Conservation (phyloP, 306 rosid species). For the Begonia peltatifolia region DNA sequence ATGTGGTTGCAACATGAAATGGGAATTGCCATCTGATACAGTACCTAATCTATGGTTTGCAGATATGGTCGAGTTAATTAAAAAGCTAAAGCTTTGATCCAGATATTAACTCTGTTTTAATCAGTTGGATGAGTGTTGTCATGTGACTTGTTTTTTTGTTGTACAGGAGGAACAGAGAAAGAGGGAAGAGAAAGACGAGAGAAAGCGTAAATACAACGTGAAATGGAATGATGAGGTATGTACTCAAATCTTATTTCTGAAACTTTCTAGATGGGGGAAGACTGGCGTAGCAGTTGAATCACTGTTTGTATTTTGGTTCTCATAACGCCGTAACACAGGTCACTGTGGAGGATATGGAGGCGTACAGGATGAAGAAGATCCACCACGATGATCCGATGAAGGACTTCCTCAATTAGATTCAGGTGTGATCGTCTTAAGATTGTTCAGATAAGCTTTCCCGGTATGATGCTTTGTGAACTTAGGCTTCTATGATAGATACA, state of each 20-base stretch:
- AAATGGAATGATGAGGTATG: constrained; percentile 41
- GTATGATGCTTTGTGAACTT: too few species aligned
- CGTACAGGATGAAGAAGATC: constrained; percentile 33
- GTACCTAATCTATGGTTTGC: too few species aligned
- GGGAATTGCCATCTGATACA: too few species aligned
- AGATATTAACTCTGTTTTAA: too few species aligned
- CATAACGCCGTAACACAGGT: constrained; percentile 15
- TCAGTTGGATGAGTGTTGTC: too few species aligned
- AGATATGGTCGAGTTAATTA: too few species aligned
- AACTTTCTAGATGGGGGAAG: too few species aligned
- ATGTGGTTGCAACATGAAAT: too few species aligned
- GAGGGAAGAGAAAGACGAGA: constrained; percentile 51
- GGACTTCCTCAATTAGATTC: constrained; percentile 17
- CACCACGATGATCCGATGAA: constrained; percentile 45
- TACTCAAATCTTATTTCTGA: background rate
- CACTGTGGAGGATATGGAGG: constrained; percentile 37
- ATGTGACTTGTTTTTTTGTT: constrained; percentile 2
- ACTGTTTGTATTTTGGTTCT: background rate
- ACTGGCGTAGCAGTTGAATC: too few species aligned
- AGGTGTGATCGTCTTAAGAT: background rate
- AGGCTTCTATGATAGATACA: too few species aligned
- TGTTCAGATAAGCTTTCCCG: too few species aligned
- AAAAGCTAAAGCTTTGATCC: too few species aligned
- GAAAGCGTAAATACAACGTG: constrained; percentile 44
- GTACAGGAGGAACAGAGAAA: constrained; percentile 40